phyloP scores from a whole-genome alignment of 179 eudicot genomes.

The Patellifolia procumbens region DNA sequence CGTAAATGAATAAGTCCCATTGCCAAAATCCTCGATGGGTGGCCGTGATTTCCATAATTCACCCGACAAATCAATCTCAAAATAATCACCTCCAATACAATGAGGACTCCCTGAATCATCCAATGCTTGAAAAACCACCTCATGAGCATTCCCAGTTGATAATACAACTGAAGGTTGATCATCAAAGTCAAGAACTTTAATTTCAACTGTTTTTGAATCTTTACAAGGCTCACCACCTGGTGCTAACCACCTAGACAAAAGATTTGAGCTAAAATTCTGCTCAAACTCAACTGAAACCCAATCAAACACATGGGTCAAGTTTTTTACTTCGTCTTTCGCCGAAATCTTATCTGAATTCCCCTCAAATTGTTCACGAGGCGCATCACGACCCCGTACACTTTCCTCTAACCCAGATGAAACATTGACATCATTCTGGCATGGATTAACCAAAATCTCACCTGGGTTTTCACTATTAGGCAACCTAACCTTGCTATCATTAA shows the following conservation, averaged over 20 bases:
- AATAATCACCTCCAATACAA: constrained; percentile 87
- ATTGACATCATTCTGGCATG: constrained; percentile 19
- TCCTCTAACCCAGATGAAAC: constrained; percentile 23
- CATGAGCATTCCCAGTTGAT: constrained; percentile 58
- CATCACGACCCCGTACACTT: neutral
- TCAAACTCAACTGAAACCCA: constrained; percentile 66
- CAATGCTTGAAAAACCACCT: constrained; percentile 64
- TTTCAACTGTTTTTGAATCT: constrained; percentile 57
- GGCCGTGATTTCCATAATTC: constrained; percentile 85
- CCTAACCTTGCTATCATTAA: constrained; percentile 13
- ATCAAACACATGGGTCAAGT: neutral
- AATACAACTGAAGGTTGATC: constrained; percentile 34
- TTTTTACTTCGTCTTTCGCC: neutral
- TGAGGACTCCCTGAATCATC: constrained; percentile 58
- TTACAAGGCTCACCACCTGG: constrained; percentile 70
- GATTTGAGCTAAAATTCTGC: constrained; percentile 53
- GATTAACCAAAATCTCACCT: constrained; percentile 25
- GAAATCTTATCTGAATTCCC: constrained; percentile 1
- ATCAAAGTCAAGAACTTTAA: constrained; percentile 54
- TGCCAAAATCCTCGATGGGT: constrained; percentile 61
- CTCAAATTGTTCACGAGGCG: neutral
- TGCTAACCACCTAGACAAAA: constrained; percentile 52
- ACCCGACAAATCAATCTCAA: constrained; percentile 73
- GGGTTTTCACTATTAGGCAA: constrained; percentile 29
- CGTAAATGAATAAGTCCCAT: constrained; percentile 72